Evolutionary conservation across 495 filamentous ascomycete genomes (phyloP).

Genomic region (Hypoxylon subgilvum): DNA sequence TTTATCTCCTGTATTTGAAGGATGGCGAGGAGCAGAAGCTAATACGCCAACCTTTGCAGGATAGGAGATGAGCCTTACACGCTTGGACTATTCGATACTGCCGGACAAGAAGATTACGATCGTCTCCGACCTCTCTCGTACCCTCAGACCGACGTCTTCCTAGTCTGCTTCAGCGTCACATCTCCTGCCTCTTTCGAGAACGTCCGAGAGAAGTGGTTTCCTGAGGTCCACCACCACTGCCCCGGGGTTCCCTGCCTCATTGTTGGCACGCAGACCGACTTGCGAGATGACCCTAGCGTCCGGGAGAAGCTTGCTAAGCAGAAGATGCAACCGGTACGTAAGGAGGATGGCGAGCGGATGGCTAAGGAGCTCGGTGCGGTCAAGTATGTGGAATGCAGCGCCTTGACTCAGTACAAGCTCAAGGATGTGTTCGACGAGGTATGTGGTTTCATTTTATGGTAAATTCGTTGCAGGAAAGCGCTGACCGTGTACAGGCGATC

Average conservation of each 20-base stretch:
- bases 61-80: conserved; percentile 99
- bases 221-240: conserved; percentile 97
- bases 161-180: conserved; percentile 98
- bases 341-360: conserved; percentile 93
- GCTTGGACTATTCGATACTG: conserved; percentile 95
- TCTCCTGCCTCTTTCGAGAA: conserved; percentile 99
- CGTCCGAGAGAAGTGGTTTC: conserved; percentile 99
- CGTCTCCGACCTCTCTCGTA: conserved; percentile 95
- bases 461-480: conserved; percentile 1
- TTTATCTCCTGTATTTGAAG: background rate
- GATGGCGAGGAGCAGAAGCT: conserved; percentile 21
- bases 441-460: conserved; percentile 41
- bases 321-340: conserved; percentile 88
- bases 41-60: conserved; percentile 58
- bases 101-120: conserved; percentile 99
- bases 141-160: conserved; percentile 97
- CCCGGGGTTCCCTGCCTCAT: conserved; percentile 97
- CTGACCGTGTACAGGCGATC: conserved; percentile 68
- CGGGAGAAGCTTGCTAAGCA: conserved; percentile 91
- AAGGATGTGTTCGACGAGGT: conserved; percentile 99
- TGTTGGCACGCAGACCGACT: conserved; percentile 96
- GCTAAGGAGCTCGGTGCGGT: conserved; percentile 94
- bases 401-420: conserved; percentile 95
- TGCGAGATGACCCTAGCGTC: conserved; percentile 87
- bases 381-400: conserved; percentile 98